Evolutionary conservation across 73 alveolate species (phyloP), one percentile per base, ranked within the genome.

Genomic region (Paramecium primaurelia): DNA sequence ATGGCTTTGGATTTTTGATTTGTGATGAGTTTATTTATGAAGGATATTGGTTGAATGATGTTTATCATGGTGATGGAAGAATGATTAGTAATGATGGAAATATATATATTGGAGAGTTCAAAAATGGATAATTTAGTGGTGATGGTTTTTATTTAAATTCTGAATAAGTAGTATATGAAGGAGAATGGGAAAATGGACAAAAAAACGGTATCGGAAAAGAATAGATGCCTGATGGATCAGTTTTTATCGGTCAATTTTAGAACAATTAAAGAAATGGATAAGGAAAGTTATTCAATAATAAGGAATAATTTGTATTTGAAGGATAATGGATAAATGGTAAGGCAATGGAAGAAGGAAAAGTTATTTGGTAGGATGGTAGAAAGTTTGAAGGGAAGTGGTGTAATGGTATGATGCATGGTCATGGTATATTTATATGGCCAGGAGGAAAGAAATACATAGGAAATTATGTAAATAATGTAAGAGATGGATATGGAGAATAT

Each of bases 41-140:
- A 93, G 99, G 99, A 34, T 97, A 92, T 84, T 97, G 99, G 99
- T 96, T 92, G 34, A 45, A 92, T 28, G 96, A 96, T 40, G 47
- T 71, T 87, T 95, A 95, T 86, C 93, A 96, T 64, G 98, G 99
- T 22, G 97, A 96, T 54, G 99, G 99, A 0, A 93, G 98, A 30
- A 94, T 95, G 91, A 88, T 95, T 42, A 18, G 69, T 8, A 95
- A 93, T 34, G 94, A 96, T 92, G 98, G 96, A 40, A 96, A 97
- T 90, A 94, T 95, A 40, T 97, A 96, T 86, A 86, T 60, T 5
- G 95, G 95, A 10, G 92, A 88, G 38, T 92, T 93, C 84, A 37
- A 64, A 26, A 71, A 92, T 32, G 95, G 94, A 1, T 88, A 60
- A 59, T 47, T 47, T 30, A 92, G 42, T 87, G 95, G 95, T 44